Conservation (phyloP, 805 yeast genomes). For the Starmera caribaea region DNA sequence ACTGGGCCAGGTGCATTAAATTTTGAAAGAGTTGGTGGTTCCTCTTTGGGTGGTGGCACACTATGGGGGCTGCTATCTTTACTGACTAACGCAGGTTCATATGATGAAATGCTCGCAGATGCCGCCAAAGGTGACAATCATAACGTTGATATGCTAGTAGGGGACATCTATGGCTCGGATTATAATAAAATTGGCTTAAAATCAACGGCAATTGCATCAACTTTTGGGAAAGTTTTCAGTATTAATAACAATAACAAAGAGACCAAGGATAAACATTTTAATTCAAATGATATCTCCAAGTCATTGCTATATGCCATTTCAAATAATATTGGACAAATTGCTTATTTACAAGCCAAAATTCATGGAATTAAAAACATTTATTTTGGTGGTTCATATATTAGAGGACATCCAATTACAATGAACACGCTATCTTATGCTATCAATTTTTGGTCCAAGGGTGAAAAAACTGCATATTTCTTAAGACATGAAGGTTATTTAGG, state of each 20-base stretch:
- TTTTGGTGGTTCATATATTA: conserved; percentile 93
- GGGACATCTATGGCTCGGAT: conserved; percentile 88
- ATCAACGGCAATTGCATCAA: conserved; percentile 81
- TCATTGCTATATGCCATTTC: conserved; percentile 82
- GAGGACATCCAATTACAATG: conserved; percentile 94
- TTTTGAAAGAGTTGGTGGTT: conserved; percentile 87
- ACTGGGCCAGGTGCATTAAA: conserved; percentile 59
- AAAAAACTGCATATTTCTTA: conserved; percentile 80
- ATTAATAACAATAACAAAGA: too few relatives aligned
- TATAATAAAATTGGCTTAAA: conserved; percentile 87
- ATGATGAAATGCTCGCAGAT: conserved; percentile 90
- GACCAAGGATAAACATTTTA: conserved; percentile 9
- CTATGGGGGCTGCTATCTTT: conserved; percentile 90
- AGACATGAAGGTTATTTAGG: conserved; percentile 96
- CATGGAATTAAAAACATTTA: conserved; percentile 78
- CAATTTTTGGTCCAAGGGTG: conserved; percentile 90
- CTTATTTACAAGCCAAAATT: conserved; percentile 86
- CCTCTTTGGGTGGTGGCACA: conserved; percentile 96
- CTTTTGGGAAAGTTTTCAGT: conserved; percentile 93
- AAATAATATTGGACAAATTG: conserved; percentile 94
- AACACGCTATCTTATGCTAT: conserved; percentile 91
- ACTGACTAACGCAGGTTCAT: conserved; percentile 77
- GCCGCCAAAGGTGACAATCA: conserved; percentile 85
- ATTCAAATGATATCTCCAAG: conserved; percentile 75
- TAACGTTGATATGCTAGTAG: conserved; percentile 88